A percentile compares a stretch with the other conserved stretches of the same genome.
These are phyloP conservation scores for Chaetomiaceae sp. DNA, from an alignment of 2,329 filamentous ascomycete genomes.

Conservation along the genomic window DNA sequence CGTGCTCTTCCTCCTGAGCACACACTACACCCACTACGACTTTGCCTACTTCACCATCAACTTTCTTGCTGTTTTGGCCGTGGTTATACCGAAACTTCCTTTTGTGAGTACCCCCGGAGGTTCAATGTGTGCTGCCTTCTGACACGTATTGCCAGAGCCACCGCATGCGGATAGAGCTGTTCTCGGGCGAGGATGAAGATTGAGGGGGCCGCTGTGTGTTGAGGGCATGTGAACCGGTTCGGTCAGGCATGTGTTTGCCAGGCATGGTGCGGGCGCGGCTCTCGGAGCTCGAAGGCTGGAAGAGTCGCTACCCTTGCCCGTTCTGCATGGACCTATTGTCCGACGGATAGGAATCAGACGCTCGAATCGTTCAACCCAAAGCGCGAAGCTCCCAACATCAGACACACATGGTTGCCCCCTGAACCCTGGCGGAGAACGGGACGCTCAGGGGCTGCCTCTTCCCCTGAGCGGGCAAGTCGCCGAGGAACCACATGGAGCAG, in stretches of 20 bases:
- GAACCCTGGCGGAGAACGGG: too few relatives aligned
- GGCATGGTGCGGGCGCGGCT: too few relatives aligned
- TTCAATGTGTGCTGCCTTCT: constrained; percentile 20
- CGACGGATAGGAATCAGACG: too few relatives aligned
- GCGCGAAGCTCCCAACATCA: neutral
- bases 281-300: too few relatives aligned
- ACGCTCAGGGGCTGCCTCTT: too few relatives aligned
- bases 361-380: neutral
- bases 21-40: constrained; percentile 98
- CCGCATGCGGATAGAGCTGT: constrained; percentile 71
- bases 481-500: too few relatives aligned
- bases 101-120: constrained; percentile 60
- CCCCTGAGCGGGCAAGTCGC: too few relatives aligned
- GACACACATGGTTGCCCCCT: too few relatives aligned
- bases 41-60: constrained; percentile 96
- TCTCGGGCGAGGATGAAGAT: constrained; percentile 65
- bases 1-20: constrained; percentile 90
- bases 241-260: neutral
- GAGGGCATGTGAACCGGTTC: constrained; percentile 17
- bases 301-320: too few relatives aligned
- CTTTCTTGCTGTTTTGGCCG: constrained; percentile 83
- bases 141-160: constrained; percentile 54
- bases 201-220: constrained; percentile 24
- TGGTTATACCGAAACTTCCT: constrained; percentile 94
- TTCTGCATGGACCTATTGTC: too few relatives aligned